Percentiles rank a stretch among this genome's conserved stretches.
These are phyloP conservation scores for Cryptococcus maquisensis DNA, from an alignment of 1,284 basidiomycete species.

Conservation along the genomic window DNA sequence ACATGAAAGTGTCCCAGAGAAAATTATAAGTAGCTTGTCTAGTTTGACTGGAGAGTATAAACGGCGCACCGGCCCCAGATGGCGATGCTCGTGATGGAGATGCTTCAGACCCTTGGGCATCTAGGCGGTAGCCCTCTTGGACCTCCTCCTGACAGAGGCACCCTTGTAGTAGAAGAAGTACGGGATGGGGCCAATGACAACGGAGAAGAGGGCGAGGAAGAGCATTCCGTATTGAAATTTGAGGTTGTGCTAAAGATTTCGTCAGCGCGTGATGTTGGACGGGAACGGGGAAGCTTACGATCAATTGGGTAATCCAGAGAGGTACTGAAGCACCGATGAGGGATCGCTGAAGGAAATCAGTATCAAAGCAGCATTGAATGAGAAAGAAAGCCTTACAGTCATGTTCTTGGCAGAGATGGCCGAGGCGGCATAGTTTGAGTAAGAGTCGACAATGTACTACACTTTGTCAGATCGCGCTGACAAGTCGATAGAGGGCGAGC, in stretches of 20 bases:
- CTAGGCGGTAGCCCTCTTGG: constrained; percentile 7
- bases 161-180: constrained; percentile 44
- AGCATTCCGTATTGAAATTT: constrained; percentile 37
- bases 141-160: constrained; percentile 6
- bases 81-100: too few species aligned
- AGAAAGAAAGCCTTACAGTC: constrained; percentile 15
- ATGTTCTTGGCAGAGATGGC: constrained; percentile 54
- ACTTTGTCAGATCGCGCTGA: not conserved
- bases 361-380: too few species aligned
- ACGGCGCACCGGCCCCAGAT: too few species aligned
- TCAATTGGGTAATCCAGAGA: constrained; percentile 33
- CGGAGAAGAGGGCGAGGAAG: constrained; percentile 34
- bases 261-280: too few species aligned
- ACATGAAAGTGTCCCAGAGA: too few species aligned
- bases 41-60: not conserved
- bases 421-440: constrained; percentile 34
- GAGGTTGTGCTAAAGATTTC: constrained; percentile 21
- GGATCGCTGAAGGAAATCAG: constrained; percentile 29
- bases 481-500: not conserved
- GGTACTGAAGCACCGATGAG: constrained; percentile 48
- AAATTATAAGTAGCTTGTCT: not conserved
- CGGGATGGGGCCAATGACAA: constrained; percentile 32
- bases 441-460: constrained; percentile 31
- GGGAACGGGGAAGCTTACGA: constrained; percentile 15
- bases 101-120: not conserved